phyloP scores from a whole-genome alignment of 768 basidiomycete species.

The Mycena epipterygia region DNA sequence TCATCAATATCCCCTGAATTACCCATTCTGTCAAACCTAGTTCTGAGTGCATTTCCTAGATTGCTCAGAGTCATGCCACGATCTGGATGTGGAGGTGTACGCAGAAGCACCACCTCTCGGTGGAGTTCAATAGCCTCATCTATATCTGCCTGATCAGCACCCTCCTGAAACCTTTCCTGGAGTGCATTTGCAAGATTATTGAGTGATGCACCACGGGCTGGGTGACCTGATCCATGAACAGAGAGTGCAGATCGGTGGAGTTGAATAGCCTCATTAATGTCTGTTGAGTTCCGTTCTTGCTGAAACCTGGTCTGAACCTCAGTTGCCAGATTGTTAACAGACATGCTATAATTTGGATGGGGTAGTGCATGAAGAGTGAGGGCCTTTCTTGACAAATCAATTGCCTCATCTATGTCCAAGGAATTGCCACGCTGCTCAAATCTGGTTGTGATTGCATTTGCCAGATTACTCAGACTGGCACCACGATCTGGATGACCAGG shows the following conservation, averaged over 20 bases:
- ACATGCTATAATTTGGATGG: not conserved
- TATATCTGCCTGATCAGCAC: not conserved
- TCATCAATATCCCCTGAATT: too few species aligned
- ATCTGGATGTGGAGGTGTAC: not conserved
- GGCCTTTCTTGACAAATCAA: not conserved
- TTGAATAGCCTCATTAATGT: not conserved
- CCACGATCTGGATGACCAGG: slow-evolving; percentile 25
- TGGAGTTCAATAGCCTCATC: not conserved
- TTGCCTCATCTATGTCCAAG: not conserved
- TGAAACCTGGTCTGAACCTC: not conserved
- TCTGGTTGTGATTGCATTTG: too few species aligned
- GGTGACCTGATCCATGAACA: not conserved
- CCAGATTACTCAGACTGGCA: too few species aligned
- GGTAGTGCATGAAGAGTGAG: not conserved
- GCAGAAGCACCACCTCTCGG: not conserved
- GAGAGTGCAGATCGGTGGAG: not conserved
- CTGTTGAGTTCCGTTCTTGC: not conserved
- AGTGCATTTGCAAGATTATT: not conserved
- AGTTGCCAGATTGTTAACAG: not conserved
- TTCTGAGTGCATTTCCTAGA: too few species aligned
- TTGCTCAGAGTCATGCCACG: not conserved
- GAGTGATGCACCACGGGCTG: not conserved
- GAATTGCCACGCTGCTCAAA: too few species aligned
- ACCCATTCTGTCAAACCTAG: too few species aligned
- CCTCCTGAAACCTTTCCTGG: not conserved